Conservation (phyloP, 202 grass and related monocot genomes). For the Carex sylvatica region DNA sequence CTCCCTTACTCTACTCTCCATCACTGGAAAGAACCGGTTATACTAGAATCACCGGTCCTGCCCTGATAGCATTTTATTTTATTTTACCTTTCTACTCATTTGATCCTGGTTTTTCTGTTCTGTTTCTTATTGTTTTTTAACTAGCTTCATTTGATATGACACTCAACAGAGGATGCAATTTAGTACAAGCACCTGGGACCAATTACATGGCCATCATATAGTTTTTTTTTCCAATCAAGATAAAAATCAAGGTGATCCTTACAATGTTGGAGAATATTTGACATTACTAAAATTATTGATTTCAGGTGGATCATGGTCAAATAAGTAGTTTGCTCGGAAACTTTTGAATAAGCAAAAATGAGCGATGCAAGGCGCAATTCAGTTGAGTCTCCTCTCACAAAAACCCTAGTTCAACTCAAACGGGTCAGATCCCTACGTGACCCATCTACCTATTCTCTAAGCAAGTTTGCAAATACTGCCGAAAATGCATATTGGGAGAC, state of each 20-base stretch:
- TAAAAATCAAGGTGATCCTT: neutral
- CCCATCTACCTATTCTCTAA: conserved; percentile 75
- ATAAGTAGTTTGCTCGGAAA: conserved; percentile 2
- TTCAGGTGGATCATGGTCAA: conserved; percentile 5
- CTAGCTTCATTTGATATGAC: conserved; percentile 1
- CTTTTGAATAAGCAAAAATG: conserved; percentile 44
- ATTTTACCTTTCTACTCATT: neutral
- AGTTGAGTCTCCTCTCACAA: conserved; percentile 84
- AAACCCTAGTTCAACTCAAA: conserved; percentile 90
- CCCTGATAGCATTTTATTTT: neutral
- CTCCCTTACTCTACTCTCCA: too few relatives aligned
- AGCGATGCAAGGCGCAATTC: conserved; percentile 63
- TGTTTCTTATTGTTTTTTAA: neutral
- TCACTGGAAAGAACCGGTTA: neutral
- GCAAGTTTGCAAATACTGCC: conserved; percentile 56
- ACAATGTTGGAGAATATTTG: neutral
- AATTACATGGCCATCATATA: neutral
- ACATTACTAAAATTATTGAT: neutral
- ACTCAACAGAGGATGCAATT: neutral
- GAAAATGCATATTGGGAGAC: conserved; percentile 70
- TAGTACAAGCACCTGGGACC: neutral
- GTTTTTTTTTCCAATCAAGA: neutral
- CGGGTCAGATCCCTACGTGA: conserved; percentile 78
- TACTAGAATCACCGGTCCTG: neutral
- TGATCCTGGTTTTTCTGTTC: neutral